These are phyloP conservation scores for Gastrolobium bilobum DNA, from an alignment of 306 rosid genomes.

Conservation along the genomic window DNA sequence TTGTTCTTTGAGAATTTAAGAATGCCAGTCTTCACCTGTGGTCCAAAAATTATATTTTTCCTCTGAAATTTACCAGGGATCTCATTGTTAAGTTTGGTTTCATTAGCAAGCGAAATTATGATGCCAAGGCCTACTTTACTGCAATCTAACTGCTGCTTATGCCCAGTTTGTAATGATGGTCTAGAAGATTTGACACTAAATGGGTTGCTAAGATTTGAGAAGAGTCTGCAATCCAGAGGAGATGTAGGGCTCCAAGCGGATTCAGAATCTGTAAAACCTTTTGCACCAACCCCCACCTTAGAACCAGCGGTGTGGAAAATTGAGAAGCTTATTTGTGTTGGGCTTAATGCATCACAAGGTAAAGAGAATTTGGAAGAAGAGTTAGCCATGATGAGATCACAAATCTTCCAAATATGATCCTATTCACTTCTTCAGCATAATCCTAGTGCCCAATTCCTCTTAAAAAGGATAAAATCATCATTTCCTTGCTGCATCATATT, in stretches of 20 bases:
- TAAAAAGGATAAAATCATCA: constrained; percentile 39
- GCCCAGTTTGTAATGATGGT: constrained; percentile 52
- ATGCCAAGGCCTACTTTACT: constrained; percentile 81
- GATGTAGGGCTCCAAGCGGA: constrained; percentile 85
- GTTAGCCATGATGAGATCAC: constrained; percentile 76
- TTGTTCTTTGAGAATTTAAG: constrained; percentile 54
- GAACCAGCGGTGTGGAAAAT: constrained; percentile 73
- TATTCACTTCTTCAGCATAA: constrained; percentile 51
- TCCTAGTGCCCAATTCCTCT: constrained; percentile 52
- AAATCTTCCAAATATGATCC: constrained; percentile 46
- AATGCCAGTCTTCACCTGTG: constrained; percentile 65
- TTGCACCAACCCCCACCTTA: constrained; percentile 64
- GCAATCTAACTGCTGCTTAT: constrained; percentile 59
- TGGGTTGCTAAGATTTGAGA: constrained; percentile 70
- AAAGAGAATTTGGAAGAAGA: constrained; percentile 64
- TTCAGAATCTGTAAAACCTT: constrained; percentile 66
- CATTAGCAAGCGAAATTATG: constrained; percentile 71
- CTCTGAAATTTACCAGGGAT: constrained; percentile 56
- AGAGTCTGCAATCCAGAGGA: constrained; percentile 74
- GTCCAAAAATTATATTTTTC: constrained; percentile 77
- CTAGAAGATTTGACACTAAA: constrained; percentile 56
- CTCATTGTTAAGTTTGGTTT: constrained; percentile 58
- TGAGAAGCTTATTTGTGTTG: constrained; percentile 67
- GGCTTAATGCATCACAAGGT: constrained; percentile 58
- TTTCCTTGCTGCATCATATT: constrained; percentile 56